Evolutionary conservation across 2,329 filamentous ascomycete species (phyloP), one percentile per base, ranked within the genome.

Genomic region (Zymoseptoria passerinii): DNA sequence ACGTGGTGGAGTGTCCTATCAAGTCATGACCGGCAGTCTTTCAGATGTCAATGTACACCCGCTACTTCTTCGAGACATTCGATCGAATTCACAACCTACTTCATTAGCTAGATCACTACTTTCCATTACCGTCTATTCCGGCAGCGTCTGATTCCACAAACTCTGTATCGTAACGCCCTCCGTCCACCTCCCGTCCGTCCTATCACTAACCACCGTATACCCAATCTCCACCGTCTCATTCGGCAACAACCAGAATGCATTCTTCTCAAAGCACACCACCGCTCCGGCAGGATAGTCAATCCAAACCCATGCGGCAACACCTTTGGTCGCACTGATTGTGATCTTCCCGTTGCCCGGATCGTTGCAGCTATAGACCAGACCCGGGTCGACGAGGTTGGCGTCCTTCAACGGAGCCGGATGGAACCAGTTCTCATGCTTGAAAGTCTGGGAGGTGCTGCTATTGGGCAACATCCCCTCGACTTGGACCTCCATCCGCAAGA

Each of bases 251-350:
- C 78, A 75, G 60, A 84, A 83, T 0, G 75, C 76, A 65, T 84
- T 83, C 1, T 76, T 72, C 6, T 81, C 76, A 59, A 83, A 84
- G 35, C 75, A 75, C 0, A 80, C 72, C 8, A 82, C 74, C 1
- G 75, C 72, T 0, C 76, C 77, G 1, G 74, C 69, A 0, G 80
- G 79, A 58, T 81, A 78, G 55, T 80, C 79, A 2, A 83, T 66
- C 80, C 80, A 83, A 0, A 80, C 81, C 72, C 80, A 83, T 3
- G 79, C 72, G 3, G 80, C 78, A 0, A 81, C 73, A 0, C 78
- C 80, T 0, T 61, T 72, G 13, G 70, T 77, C 0, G 80, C 80
- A 35, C 74, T 73, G 0, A 83, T 75, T 13, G n/a, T 44, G 16
- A 44, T 44, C 35, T 44, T 44, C 35, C 35, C 10, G 35, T 16